Evolutionary conservation across 2,329 filamentous ascomycete species (phyloP).

Genomic region (Trichophyton mentagrophytes): DNA sequence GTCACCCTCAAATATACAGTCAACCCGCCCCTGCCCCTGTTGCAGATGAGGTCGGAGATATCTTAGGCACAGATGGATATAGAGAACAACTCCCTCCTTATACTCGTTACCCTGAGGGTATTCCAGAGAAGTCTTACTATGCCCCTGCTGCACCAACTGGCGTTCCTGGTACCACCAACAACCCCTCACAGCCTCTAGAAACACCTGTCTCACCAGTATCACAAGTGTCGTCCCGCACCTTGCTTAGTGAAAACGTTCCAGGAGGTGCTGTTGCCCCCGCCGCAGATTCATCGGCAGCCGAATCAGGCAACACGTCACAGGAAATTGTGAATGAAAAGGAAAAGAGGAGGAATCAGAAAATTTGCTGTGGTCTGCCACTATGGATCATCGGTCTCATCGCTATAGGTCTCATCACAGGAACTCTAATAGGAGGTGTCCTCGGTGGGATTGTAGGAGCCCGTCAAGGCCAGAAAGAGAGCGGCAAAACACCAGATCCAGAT

Average conservation of each 20-base stretch:
- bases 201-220: constrained; percentile 20
- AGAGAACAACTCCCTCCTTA: constrained; percentile 87
- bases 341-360: constrained; percentile 30
- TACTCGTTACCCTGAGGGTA: constrained; percentile 71
- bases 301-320: constrained; percentile 6
- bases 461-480: constrained; percentile 18
- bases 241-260: constrained; percentile 12
- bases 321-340: constrained; percentile 33
- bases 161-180: constrained; percentile 29
- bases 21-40: constrained; percentile 57
- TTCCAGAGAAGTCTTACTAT: constrained; percentile 43
- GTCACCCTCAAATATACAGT: constrained; percentile 53
- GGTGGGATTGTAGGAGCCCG: constrained; percentile 40
- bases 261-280: not conserved
- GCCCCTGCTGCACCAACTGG: constrained; percentile 22
- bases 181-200: constrained; percentile 35
- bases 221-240: constrained; percentile 22
- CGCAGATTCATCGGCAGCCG: constrained; percentile 8
- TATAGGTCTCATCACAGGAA: constrained; percentile 36
- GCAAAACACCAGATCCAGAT: not conserved
- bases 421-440: constrained; percentile 41
- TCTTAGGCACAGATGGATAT: constrained; percentile 79
- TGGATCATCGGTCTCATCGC: constrained; percentile 38
- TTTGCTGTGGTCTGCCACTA: constrained; percentile 41
- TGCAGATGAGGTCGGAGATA: constrained; percentile 73